Evolutionary conservation across 768 basidiomycete genomes (phyloP).

Genomic region (Chalciporus sphaerocephalus): DNA sequence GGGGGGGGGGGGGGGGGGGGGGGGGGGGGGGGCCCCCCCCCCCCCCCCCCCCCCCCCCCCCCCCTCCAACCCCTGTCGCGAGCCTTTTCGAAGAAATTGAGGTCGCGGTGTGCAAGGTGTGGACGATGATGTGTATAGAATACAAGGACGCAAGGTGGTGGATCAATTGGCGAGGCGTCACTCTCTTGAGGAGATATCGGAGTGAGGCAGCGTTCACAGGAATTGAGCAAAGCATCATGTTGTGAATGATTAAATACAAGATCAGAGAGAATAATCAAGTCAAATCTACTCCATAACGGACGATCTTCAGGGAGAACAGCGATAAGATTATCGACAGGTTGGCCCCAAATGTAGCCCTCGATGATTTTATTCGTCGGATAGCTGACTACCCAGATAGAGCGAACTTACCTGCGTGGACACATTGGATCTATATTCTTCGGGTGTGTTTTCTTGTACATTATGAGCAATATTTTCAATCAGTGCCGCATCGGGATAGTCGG

Average conservation of each 20-base stretch:
- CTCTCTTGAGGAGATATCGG: conserved; percentile 19
- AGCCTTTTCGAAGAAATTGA: conserved; percentile 75
- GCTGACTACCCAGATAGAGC: conserved; percentile 21
- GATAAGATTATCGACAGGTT: conserved; percentile 37
- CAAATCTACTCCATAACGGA: conserved; percentile 43
- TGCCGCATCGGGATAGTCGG: conserved; percentile 84
- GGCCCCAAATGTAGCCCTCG: conserved; percentile 85
- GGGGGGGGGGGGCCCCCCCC: too few relatives aligned
- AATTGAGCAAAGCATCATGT: conserved; percentile 77
- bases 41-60: too few relatives aligned
- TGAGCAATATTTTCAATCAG: conserved; percentile 70
- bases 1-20: too few relatives aligned
- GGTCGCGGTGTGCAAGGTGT: conserved; percentile 74
- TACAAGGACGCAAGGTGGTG: conserved; percentile 54
- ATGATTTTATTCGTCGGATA: conserved; percentile 13
- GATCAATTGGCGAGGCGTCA: conserved; percentile 2
- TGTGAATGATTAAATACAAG: conserved; percentile 95
- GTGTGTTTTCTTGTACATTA: conserved; percentile 63
- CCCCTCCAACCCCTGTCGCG: conserved; percentile 60
- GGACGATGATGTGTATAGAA: conserved; percentile 91
- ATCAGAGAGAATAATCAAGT: conserved; percentile 86
- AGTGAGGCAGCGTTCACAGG: conserved; percentile 51
- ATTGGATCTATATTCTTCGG: conserved; percentile 8
- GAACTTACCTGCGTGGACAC: conserved; percentile 35
- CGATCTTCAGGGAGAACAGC: conserved; percentile 16